Conservation (phyloP, 164 flowering plant genomes). For the Umbellularia californica region DNA sequence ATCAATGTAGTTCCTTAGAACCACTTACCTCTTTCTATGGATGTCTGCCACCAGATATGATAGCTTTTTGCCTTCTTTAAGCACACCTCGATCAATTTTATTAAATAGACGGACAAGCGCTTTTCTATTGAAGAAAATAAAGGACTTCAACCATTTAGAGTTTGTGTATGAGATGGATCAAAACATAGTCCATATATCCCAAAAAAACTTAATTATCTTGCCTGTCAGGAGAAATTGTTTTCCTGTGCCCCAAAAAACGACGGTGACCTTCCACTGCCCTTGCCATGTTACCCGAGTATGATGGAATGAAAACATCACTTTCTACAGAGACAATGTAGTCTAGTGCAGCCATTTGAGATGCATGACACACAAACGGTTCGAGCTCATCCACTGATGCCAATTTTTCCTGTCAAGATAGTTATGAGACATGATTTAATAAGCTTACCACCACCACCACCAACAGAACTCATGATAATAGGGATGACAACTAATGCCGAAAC, state of each 20-base stretch:
- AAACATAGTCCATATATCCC: too few species aligned
- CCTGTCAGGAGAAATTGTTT: conserved; percentile 94
- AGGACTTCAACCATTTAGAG: not conserved
- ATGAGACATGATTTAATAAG: too few species aligned
- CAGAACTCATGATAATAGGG: too few species aligned
- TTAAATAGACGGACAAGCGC: conserved; percentile 71
- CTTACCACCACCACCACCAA: not conserved
- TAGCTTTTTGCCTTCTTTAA: conserved; percentile 59
- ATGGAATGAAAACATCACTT: conserved; percentile 90
- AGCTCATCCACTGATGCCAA: conserved; percentile 77
- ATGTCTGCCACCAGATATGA: conserved; percentile 54
- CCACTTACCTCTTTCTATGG: conserved; percentile 61
- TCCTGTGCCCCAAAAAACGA: conserved; percentile 86
- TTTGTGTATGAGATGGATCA: too few species aligned
- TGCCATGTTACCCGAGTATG: conserved; percentile 99
- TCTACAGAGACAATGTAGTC: conserved; percentile 96
- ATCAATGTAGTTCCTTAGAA: not conserved
- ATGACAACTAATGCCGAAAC: too few species aligned
- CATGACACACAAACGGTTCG: conserved; percentile 63
- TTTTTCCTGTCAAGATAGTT: conserved; percentile 55
- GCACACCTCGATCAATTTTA: conserved; percentile 59
- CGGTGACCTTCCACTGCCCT: conserved; percentile 98
- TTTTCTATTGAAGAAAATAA: conserved; percentile 52
- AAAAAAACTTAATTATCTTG: conserved; percentile 10
- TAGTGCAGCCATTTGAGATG: conserved; percentile 97